Base-by-base conservation (phyloP, 768 basidiomycete genomes). In the Paxillus ammoniavirescens region DNA sequence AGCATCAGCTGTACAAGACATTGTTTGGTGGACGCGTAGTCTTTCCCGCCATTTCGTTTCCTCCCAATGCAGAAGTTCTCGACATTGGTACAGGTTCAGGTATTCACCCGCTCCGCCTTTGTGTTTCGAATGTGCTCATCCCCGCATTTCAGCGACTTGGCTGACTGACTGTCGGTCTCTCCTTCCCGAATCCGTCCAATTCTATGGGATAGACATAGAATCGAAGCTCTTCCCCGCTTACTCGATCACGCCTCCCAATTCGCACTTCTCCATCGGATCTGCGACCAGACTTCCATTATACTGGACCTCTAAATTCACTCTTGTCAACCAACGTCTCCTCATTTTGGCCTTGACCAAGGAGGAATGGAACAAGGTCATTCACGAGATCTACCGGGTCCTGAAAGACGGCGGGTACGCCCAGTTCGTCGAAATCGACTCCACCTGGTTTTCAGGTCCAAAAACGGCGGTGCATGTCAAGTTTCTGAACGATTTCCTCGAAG, bases 291-390 rank as follows among this genome's bases (percentile, higher is more conserved):
- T 73, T 0, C 72, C 72, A 1, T 49, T 31, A 8, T 61, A 66
- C 28, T 72, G 69, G 72, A 47, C 62, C 8, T 59, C 50, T 33
- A 61, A 58, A 14, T 73, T 72, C 58, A 56, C 28, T 5, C 56
- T 73, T 26, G 59, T 73, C 46, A 62, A 71, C 46, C 72, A 73
- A 15, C 60, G 68, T 5, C 62, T 73, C 4, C 64, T 72, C 14
- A 55, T 68, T 13, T 58, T 59, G n/a, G 72, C 66, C 7, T 54
- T 70, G 1, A 59, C 61, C 8, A 38, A 42, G 12, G 30, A 51
- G 0, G 58, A 72, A 37, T 72, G 72, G 71, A 15, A 46, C 33
- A 23, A 28, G 0, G 64, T 42, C 8, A 28, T 71, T 8, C 37
- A 38, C 2, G 70, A 70, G 46, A 62, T 72, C 9, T 60, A 56